phyloP scores from a whole-genome alignment of 2,329 filamentous ascomycete species.

The Xylaria sp. region DNA sequence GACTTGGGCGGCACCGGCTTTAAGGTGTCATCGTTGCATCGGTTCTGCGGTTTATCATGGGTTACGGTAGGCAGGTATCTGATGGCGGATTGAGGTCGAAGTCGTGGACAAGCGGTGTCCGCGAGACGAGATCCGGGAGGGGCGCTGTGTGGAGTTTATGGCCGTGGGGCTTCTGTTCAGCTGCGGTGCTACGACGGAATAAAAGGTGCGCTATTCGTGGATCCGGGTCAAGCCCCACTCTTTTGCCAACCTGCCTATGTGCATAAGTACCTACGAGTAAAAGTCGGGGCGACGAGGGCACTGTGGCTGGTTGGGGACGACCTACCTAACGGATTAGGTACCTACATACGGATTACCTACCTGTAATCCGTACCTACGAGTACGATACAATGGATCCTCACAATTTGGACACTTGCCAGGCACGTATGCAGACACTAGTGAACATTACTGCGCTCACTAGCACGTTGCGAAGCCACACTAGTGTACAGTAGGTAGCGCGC shows the following conservation, averaged over 20 bases:
- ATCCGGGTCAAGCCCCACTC: not conserved
- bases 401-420: too few relatives aligned
- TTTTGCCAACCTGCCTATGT: too few relatives aligned
- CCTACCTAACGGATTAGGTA: too few relatives aligned
- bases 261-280: too few relatives aligned
- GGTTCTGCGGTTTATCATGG: not conserved
- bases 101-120: not conserved
- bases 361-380: too few relatives aligned
- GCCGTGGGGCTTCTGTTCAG: not conserved
- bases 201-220: not conserved
- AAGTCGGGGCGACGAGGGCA: too few relatives aligned
- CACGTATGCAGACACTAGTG: too few relatives aligned
- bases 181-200: not conserved
- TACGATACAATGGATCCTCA: too few relatives aligned
- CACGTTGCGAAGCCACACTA: not conserved
- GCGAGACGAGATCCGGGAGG: not conserved
- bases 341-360: too few relatives aligned
- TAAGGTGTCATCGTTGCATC: not conserved
- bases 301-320: too few relatives aligned
- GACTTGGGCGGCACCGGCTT: not conserved
- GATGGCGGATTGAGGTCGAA: not conserved
- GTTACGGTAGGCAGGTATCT: not conserved
- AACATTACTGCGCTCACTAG: too few relatives aligned
- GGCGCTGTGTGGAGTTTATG: not conserved
- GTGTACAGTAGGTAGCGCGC: not conserved